Base-by-base conservation (phyloP, 2,329 filamentous ascomycete species). In the Seiridium cupressi region DNA sequence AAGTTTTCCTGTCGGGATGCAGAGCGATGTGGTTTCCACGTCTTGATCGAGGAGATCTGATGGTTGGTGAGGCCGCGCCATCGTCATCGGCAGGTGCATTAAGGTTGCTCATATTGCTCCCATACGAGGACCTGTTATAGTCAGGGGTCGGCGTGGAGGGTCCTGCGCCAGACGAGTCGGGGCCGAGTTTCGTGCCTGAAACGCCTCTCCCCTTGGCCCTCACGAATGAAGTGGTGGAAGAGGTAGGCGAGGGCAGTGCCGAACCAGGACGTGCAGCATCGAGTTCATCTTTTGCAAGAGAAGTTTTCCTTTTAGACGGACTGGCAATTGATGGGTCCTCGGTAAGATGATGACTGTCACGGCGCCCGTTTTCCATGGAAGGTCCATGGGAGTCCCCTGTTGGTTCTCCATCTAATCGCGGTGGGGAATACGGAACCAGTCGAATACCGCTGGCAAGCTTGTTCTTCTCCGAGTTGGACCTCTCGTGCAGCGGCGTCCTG, bases 1-100 rank as follows among this genome's bases (percentile, higher is more conserved):
- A 87, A 4, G 84, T 87, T 72, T 85, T 85, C 31, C 49, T 53
- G 70, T 87, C 81, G 5, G 82, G 70, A 65, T 86, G 77, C 35
- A 87, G 73, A 57, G 77, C 78, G 61, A 87, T 79, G 36, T 79
- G 69, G 62, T 79, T 80, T 57, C 74, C 73, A 61, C 78, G 74
- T 49, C 78, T 74, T 11, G 78, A 76, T 53, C 66, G 62, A 56
- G 77, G 69, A 38, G 73, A 73, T 47, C 64, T 66, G 54, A 60
- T 55, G n/a, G 63, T 51, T 51, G 65, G 62, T 40, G 66, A 65
- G 55, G 62, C 55, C 62, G 68, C 62, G 62, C 48, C 64, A 59
- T 68, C 64, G 57, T 67, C 65, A 60, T 63, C 64, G 60, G 65
- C 61, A 36, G 70, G 65, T 61, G 74, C 72, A 76, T 78, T 73